Base-by-base conservation (phyloP, 179 eudicot genomes). In the Gypsophila paniculata region DNA sequence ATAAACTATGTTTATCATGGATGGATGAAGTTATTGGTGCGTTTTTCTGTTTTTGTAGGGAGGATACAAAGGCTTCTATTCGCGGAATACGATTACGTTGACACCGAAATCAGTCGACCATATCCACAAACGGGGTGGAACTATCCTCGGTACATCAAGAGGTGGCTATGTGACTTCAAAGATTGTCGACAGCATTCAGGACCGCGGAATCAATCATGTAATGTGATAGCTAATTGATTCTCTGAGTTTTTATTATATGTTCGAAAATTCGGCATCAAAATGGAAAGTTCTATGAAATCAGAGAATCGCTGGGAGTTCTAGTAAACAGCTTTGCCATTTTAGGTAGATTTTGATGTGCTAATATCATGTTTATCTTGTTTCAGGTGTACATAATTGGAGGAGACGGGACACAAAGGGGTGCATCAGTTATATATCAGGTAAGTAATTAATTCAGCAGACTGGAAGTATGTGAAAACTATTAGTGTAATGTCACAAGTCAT, bases 341-440 rank as follows among this genome's bases (percentile, higher is more conserved):
- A 8, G 58, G 58, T 6, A 12, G 68, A 34, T 58, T 60, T 8
- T 22, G 22, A 74, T 23, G 9, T 68, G 2, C 34, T 29, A 29
- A 29, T 29, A 29, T 29, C 34, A 29, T 29, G 34, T 29, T 29
- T 29, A 39, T 5, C 6, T 8, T 65, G 14, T 72, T 6, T 74
- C 51, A 93, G 98, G 98, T 93, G 65, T 93, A 91, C 72, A 89
- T 93, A 39, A 93, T 93, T 80, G 98, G 98, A 77, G 98, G 98
- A 48, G 96, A 93, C 76, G 98, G 97, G 36, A 93, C 98, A 69
- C 97, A 91, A 51, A 86, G 72, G 75, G 98, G 97, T 62, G 97
- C 96, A 61, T 84, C 96, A 12, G 87, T 82, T 19, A 88, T 91
- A 46, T 89, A 76, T 76, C 87, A 91, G 98, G 96, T 89, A 81